Evolutionary conservation across 2,329 filamentous ascomycete genomes (phyloP), one percentile per base, ranked within the genome.

Genomic region (Hymenoscyphus salicellus): DNA sequence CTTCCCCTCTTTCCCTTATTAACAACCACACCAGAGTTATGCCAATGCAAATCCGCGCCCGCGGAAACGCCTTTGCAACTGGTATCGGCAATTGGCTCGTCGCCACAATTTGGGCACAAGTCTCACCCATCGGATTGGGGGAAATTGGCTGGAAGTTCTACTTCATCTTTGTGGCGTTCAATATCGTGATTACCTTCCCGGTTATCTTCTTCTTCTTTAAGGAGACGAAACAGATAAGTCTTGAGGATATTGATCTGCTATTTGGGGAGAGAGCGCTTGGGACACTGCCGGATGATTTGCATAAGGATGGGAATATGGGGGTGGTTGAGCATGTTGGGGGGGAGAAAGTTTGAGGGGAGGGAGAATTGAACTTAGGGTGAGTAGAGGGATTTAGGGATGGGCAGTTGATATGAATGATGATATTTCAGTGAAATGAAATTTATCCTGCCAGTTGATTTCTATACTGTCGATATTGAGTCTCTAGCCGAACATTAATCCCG

Each of bases 1-100:
- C 63, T 41, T 68, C 30, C 38, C 43, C 11, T 32, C 23, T n/a
- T 23, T 71, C 20, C 5, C 10, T 26, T 28, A 60, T 38, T 60
- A 60, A 60, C 58, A 60, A 1, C 20, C 8, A 3, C 14, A 5
- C 11, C 26, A 60, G 58, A 74, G 84, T 90, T 65, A 86, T 87
- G 75, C 86, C 88, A 10, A 83, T 89, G 76, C 85, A 86, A 67
- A 89, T 89, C 62, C 84, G 88, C 36, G 83, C 83, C 5, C 79
- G 81, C 26, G 85, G 85, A 2, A 83, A 81, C 57, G 83, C 84
- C 4, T 85, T 86, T 66, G 83, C 84, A 0, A 85, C 84, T 0
- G 83, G 80, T 58, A 78, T 86, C 55, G 84, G 84, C 1, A 86
- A 86, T 69, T 86, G 84, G 84, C 77, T 84, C 3, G 82, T 87